A percentile compares a stretch with the other conserved stretches of the same genome.
Evolutionary conservation across 192 early-diverging fungal genomes (phyloP).

Genomic region (Lunasporangiospora selenospora): DNA sequence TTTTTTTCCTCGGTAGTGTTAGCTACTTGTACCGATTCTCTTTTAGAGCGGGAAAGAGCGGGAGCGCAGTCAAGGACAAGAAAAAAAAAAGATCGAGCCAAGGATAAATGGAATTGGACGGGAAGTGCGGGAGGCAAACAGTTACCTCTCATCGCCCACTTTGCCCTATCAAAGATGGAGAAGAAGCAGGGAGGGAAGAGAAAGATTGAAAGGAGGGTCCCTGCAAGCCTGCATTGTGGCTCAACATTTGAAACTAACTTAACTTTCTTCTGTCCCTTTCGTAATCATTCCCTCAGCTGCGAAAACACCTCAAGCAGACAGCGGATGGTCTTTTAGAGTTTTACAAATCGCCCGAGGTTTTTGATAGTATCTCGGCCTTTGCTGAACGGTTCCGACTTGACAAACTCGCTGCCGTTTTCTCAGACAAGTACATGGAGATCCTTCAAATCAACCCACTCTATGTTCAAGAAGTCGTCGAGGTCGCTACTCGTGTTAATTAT

Average conservation of each 20-base stretch:
- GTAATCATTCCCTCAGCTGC: constrained; percentile 18
- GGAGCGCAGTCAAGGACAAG: not conserved
- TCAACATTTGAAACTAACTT: too few species aligned
- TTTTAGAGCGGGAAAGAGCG: too few species aligned
- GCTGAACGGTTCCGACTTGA: constrained; percentile 33
- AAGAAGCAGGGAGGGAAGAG: not conserved
- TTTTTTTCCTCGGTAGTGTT: too few species aligned
- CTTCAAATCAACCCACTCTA: constrained; percentile 48
- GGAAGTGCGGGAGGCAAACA: too few species aligned
- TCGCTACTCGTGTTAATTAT: constrained; percentile 69
- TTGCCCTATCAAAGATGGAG: too few species aligned
- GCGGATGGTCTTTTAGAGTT: constrained; percentile 29
- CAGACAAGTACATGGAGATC: constrained; percentile 42
- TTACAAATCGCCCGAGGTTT: constrained; percentile 47
- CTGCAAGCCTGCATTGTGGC: too few species aligned
- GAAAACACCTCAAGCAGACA: constrained; percentile 20
- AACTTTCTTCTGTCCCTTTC: too few species aligned
- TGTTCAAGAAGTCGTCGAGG: constrained; percentile 60
- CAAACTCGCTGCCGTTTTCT: constrained; percentile 29
- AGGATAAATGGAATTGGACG: not conserved
- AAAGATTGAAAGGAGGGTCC: not conserved
- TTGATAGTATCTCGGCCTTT: constrained; percentile 36
- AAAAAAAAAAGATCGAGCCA: not conserved
- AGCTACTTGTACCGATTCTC: too few species aligned
- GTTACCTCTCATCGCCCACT: too few species aligned